Base-by-base conservation (phyloP, 176 grass and related monocot genomes). In the Pontederia paniculata region DNA sequence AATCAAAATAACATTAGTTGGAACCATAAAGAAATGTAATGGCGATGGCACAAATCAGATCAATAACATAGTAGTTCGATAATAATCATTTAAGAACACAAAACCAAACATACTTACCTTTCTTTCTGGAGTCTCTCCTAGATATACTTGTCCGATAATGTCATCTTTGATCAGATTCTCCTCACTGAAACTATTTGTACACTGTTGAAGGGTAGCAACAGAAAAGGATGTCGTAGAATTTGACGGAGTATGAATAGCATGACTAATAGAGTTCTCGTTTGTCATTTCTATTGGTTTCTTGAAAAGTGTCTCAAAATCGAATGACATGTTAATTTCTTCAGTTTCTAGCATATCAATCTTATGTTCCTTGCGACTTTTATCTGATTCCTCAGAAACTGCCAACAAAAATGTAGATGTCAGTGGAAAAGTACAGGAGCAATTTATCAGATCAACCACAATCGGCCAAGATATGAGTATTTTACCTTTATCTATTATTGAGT, bases 171-270 rank as follows among this genome's bases (percentile, higher is more conserved):
- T 87, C 77, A 97, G 76, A 67, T 78, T 87, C 51, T 63, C 72
- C 60, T 90, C 71, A 49, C 70, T 63, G 11, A 97, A 97, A 57
- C 74, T 97, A 70, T 81, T 70, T 65, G 91, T 97, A 72, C 81
- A 90, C 74, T 84, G 82, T 73, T 97, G 91, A 73, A 97, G 86
- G 20, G 70, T 67, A 44, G 79, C 80, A 50, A 90, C 80, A n/a
- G 82, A 89, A 76, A 87, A 97, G 15, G 76, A 77, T 73, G 46
- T 78, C 55, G 65, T 73, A 65, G 49, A 42, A 42, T 41, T 14
- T 0, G 42, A 28, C 23, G 7, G 59, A 23, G 0, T 54, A 2
- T 22, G 43, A 31, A 23, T 70, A 48, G 22, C 53, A 58, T 25
- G 16, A 70, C 11, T 58, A 13, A 41, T 46, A 22, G 9, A 12